A percentile compares a stretch with the other conserved stretches of the same genome.
Conservation (phyloP, 306 rosid genomes). For the Ormosia semicastrata region DNA sequence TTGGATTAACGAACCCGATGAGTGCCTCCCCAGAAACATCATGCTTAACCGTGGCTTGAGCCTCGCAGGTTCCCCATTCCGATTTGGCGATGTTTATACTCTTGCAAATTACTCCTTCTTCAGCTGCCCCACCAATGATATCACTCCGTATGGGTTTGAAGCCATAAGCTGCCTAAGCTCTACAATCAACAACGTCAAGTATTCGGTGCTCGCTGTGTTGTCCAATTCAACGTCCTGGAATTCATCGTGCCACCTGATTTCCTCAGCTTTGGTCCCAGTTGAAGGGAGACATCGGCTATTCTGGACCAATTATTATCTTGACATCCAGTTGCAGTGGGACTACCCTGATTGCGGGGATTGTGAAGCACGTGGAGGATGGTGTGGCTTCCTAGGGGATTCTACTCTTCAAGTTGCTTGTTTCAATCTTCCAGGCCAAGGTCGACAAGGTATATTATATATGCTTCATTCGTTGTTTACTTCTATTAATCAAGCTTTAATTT, state of each 20-base stretch:
- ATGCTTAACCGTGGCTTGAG: background rate
- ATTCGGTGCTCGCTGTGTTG: background rate
- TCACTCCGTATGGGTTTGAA: background rate
- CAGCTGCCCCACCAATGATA: background rate
- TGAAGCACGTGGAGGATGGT: background rate
- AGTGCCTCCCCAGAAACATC: background rate
- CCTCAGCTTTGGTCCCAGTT: background rate
- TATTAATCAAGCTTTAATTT: too few relatives aligned
- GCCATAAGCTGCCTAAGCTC: background rate
- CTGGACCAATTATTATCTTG: background rate
- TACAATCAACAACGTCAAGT: background rate
- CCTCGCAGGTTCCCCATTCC: background rate
- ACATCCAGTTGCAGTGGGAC: background rate
- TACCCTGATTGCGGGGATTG: background rate
- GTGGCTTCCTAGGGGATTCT: background rate
- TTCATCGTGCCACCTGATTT: background rate
- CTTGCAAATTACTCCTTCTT: background rate
- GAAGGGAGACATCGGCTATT: background rate
- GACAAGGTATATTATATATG: background rate
- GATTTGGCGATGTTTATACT: background rate
- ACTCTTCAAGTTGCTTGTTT: background rate
- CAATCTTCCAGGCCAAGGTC: background rate
- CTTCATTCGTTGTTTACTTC: background rate
- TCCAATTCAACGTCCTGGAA: background rate
- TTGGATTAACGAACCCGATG: background rate